Conservation (phyloP, 2,329 filamentous ascomycete species). For the Pseudogymnoascus sp. region DNA sequence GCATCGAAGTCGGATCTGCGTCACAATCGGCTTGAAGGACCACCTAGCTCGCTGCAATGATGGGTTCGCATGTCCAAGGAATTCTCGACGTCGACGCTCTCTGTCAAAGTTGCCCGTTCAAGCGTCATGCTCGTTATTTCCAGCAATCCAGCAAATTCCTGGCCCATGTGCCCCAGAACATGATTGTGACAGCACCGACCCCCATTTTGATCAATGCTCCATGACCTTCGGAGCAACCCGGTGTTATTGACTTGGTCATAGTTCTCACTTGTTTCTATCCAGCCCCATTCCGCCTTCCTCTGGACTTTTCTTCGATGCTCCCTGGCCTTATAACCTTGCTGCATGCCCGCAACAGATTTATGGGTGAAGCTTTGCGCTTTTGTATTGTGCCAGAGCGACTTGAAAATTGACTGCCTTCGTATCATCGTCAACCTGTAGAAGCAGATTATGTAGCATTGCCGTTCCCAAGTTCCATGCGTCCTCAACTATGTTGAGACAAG, state of each 20-base stretch:
- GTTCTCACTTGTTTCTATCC: not conserved
- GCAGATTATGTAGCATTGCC: not conserved
- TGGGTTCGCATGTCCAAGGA: constrained; percentile 4
- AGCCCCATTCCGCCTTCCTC: not conserved
- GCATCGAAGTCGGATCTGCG: constrained; percentile 8
- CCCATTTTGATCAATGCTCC: not conserved
- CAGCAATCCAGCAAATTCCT: constrained; percentile 5
- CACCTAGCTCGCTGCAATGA: constrained; percentile 7
- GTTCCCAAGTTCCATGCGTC: not conserved
- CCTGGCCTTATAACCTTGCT: not conserved
- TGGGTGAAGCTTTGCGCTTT: not conserved
- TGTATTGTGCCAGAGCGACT: not conserved
- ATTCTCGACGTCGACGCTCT: not conserved
- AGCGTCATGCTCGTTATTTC: constrained; percentile 1
- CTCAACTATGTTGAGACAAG: too few relatives aligned
- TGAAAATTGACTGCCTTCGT: not conserved
- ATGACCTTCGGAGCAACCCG: not conserved
- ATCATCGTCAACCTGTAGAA: not conserved
- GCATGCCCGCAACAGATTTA: not conserved
- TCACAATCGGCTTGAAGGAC: not conserved
- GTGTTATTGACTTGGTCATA: not conserved
- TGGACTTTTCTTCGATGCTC: not conserved
- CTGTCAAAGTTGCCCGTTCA: not conserved
- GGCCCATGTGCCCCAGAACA: not conserved
- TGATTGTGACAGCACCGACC: not conserved